These are phyloP conservation scores for Dryas drummondii DNA, from an alignment of 306 rosid genomes.

Conservation along the genomic window DNA sequence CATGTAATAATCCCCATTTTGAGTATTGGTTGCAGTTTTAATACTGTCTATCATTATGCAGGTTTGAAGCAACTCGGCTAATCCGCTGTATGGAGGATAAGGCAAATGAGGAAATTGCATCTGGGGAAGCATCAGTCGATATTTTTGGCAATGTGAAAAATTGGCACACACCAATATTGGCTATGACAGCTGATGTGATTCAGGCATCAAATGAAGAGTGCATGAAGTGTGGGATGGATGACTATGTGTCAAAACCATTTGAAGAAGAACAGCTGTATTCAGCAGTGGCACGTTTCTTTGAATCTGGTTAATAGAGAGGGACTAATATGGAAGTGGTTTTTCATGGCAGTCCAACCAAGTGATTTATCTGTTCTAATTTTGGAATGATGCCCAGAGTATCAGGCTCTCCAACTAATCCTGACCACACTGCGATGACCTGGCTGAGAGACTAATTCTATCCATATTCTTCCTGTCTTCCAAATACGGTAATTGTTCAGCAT, in stretches of 20 bases:
- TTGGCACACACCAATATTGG: constrained; percentile 90
- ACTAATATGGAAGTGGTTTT: constrained; percentile 10
- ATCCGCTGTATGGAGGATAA: constrained; percentile 58
- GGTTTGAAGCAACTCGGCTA: constrained; percentile 75
- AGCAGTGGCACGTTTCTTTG: constrained; percentile 58
- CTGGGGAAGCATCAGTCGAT: constrained; percentile 56
- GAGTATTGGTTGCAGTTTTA: constrained; percentile 2
- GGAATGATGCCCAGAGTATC: constrained; percentile 21
- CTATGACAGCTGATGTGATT: constrained; percentile 93
- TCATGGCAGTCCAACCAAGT: constrained; percentile 20
- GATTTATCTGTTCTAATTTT: neutral
- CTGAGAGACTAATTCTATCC: constrained; percentile 22
- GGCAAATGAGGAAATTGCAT: constrained; percentile 55
- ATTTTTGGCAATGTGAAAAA: constrained; percentile 47
- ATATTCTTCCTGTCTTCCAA: neutral
- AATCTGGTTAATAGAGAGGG: constrained; percentile 34
- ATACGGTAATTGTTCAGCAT: constrained; percentile 23
- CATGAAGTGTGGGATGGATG: constrained; percentile 91
- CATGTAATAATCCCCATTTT: constrained; percentile 1
- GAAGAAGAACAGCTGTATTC: constrained; percentile 77
- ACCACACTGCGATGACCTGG: constrained; percentile 24
- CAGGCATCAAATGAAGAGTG: constrained; percentile 81
- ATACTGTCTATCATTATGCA: constrained; percentile 35
- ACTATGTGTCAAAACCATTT: constrained; percentile 80
- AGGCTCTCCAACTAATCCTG: constrained; percentile 9